Evolutionary conservation across 1,284 basidiomycete species (phyloP), one percentile per base, ranked within the genome.

Genomic region (Calocybe gambosa): DNA sequence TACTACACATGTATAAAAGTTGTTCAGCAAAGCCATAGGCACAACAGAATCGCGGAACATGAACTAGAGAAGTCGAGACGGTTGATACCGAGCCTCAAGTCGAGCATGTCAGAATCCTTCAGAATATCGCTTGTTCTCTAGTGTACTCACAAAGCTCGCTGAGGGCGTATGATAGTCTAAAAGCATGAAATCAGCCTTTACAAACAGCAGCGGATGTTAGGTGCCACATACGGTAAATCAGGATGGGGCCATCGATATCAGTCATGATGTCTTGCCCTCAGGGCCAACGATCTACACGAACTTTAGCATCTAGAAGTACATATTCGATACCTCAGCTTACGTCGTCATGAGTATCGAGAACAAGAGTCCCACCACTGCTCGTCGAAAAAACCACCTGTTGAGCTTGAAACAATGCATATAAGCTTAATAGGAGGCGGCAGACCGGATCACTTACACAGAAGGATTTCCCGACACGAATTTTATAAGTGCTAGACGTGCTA

Each of bases 401-500:
- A 56, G 33, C 70, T 57, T 28, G 33, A 34, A 8, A 9, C 20
- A n/a, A 31, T 34, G 28, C 31, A 16, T 3, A 16, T 34, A 3
- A 34, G 31, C 9, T n/a, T n/a, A 34, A 34, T 13, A 16, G 13
- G 3, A 16, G 13, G 3, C 5, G 5, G 21, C 8, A 10, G 21
- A 16, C 9, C 1, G 21, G 1, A 38, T 15, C 6, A 74, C 73
- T 59, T 70, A 23, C 21, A 23, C 21, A 23, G 12, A 66, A 58
- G 4, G 75, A 69, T 23, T 78, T 68, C 9, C 74, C 74, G 23
- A 81, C 78, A 10, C 77, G 71, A 46, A 79, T 78, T 53, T 79
- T 80, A 55, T 80, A 80, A 0, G 77, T 80, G 58, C 74, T 75
- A 8, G 59, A 64, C 10, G 77, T 80, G 58, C 74, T 75, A 8